Conservation (phyloP, 1,284 basidiomycete species). For the Dichomitus squalens region DNA sequence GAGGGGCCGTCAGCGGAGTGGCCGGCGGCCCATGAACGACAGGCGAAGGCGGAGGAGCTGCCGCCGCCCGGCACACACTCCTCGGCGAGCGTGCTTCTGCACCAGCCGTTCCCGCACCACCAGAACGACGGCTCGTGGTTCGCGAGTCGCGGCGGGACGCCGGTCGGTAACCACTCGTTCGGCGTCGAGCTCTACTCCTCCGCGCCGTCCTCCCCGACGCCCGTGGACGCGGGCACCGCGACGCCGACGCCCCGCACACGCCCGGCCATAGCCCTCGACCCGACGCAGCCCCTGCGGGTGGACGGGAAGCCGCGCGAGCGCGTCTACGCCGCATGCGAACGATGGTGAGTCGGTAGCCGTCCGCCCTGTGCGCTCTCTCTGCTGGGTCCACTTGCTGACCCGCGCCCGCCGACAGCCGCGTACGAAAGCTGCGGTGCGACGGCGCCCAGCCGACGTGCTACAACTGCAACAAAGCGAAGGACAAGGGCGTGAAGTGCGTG, state of each 20-base stretch:
- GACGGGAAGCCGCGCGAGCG: not conserved
- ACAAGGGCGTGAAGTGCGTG: slow-evolving; percentile 9
- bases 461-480: slow-evolving; percentile 25
- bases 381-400: not conserved
- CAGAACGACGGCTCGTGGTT: not conserved
- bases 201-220: not conserved
- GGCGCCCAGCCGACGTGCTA: slow-evolving; percentile 28
- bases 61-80: not conserved
- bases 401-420: slow-evolving; percentile 9
- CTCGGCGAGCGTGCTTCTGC: not conserved
- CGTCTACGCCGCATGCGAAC: not conserved
- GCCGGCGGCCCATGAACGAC: not conserved
- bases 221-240: not conserved
- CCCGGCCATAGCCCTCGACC: not conserved
- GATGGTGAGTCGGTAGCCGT: not conserved
- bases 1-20: too few species aligned
- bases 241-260: not conserved
- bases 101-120: not conserved
- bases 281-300: not conserved
- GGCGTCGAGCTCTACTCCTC: not conserved
- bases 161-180: not conserved
- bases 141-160: not conserved
- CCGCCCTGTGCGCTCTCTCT: not conserved
- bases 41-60: not conserved
- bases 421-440: slow-evolving; percentile 33